Conservation (phyloP, 2,329 filamentous ascomycete species). For the Sporothrix sp. region DNA sequence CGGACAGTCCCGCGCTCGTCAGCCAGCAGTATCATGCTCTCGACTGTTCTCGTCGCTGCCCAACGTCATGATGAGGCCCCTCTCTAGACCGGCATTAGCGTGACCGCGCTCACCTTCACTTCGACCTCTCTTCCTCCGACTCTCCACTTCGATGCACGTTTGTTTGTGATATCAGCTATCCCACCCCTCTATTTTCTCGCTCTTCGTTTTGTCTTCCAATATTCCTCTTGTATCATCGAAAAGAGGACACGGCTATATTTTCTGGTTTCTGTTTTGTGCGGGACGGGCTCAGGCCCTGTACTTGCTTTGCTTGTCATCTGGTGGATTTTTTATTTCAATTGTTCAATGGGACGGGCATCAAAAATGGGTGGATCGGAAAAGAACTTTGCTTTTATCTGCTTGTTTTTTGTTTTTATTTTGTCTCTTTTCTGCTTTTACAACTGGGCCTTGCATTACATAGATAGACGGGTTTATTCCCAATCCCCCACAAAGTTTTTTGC, state of each 20-base stretch:
- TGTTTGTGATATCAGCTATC: background rate
- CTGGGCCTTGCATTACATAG: conserved; percentile 14
- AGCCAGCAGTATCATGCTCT: background rate
- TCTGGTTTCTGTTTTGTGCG: background rate
- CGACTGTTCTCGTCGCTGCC: conserved; percentile 9
- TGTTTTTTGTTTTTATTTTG: background rate
- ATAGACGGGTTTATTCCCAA: conserved; percentile 7
- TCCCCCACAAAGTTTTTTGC: background rate
- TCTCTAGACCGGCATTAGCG: conserved; percentile 10
- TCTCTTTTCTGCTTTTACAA: background rate
- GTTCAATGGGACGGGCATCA: conserved; percentile 8
- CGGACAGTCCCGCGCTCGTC: background rate
- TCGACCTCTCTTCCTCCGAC: background rate
- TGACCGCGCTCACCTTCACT: conserved; percentile 1
- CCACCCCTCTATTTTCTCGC: background rate
- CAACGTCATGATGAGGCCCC: conserved; percentile 12
- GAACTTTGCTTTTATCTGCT: conserved; percentile 7
- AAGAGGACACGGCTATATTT: background rate
- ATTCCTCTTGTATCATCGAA: conserved; percentile 4
- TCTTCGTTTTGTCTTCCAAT: no score
- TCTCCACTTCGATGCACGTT: background rate
- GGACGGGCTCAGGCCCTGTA: background rate
- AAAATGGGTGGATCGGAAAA: conserved; percentile 14
- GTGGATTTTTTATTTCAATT: background rate
- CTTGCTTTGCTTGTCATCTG: background rate